Conservation (phyloP, 208 protist genomes). For the Lotmaria passim region DNA sequence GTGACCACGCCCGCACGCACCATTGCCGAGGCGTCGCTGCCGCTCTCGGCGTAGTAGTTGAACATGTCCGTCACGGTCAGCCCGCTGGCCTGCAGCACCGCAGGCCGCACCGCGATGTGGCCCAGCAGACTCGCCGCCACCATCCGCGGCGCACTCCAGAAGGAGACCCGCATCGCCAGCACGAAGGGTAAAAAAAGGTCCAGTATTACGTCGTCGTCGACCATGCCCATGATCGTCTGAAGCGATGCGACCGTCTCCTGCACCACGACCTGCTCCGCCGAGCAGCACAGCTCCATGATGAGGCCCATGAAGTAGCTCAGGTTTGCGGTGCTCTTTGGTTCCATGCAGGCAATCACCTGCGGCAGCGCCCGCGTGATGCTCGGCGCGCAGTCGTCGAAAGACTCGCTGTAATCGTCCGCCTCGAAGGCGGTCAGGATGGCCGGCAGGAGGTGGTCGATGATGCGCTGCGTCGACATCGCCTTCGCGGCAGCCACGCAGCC, state of each 20-base stretch:
- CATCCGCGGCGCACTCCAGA: slow-evolving; percentile 71
- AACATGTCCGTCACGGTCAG: slow-evolving; percentile 67
- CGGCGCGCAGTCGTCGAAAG: slow-evolving; percentile 64
- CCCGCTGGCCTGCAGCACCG: slow-evolving; percentile 50
- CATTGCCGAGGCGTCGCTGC: slow-evolving; percentile 52
- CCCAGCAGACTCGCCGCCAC: slow-evolving; percentile 69
- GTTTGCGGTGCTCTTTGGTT: slow-evolving; percentile 33
- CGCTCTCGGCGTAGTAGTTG: slow-evolving; percentile 63
- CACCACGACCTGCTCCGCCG: slow-evolving; percentile 54
- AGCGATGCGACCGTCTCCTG: slow-evolving; percentile 45
- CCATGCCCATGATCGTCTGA: slow-evolving; percentile 39
- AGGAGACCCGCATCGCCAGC: slow-evolving; percentile 64
- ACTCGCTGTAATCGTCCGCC: slow-evolving; percentile 61
- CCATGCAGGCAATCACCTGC: slow-evolving; percentile 51
- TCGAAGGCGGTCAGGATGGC: slow-evolving; percentile 64
- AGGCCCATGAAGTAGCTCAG: slow-evolving; percentile 74
- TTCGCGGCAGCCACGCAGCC: slow-evolving; percentile 41
- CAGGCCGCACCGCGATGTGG: slow-evolving; percentile 49
- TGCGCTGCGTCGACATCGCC: slow-evolving; percentile 55
- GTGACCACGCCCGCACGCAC: slow-evolving; percentile 62
- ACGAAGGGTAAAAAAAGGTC: slow-evolving; percentile 65
- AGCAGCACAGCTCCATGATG: slow-evolving; percentile 76
- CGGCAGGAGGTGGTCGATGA: slow-evolving; percentile 67
- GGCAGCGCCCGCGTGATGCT: slow-evolving; percentile 59
- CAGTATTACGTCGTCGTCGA: slow-evolving; percentile 49